Percentiles rank a stretch among this genome's conserved stretches.
phyloP scores from a whole-genome alignment of 306 rosid genomes.

The Clitoria ternatea region DNA sequence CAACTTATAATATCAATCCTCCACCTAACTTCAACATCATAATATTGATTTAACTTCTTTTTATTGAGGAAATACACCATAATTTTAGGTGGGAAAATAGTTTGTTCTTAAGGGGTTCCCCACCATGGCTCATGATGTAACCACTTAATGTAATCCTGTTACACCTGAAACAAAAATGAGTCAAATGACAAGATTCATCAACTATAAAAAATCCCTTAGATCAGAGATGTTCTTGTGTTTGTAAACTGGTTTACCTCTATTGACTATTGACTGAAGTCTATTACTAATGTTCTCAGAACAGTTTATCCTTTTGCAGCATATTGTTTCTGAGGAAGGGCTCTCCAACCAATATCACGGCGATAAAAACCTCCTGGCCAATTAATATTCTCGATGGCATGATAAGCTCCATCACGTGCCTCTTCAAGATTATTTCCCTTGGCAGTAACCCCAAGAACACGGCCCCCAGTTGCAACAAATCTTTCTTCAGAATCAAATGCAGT shows the following conservation, averaged over 20 bases:
- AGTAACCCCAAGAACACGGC: slow-evolving; percentile 94
- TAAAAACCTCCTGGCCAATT: slow-evolving; percentile 90
- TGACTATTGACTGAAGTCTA: no score
- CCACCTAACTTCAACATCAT: no score
- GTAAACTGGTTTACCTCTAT: no score
- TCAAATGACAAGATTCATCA: slow-evolving; percentile 9
- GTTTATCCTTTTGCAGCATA: slow-evolving; percentile 36
- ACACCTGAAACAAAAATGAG: background rate
- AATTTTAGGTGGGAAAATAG: background rate
- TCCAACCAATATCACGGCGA: slow-evolving; percentile 93
- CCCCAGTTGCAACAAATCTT: slow-evolving; percentile 70
- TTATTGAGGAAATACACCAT: background rate
- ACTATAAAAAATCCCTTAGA: background rate
- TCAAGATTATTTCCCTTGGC: slow-evolving; percentile 76
- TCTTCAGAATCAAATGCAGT: slow-evolving; percentile 72
- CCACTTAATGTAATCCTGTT: background rate
- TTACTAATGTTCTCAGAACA: background rate
- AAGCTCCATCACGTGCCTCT: slow-evolving; percentile 76
- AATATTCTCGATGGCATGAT: slow-evolving; percentile 63
- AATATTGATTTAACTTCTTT: background rate
- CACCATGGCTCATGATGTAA: slow-evolving; percentile 8
- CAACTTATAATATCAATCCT: no score
- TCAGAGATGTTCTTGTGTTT: background rate
- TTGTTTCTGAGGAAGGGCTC: slow-evolving; percentile 69
- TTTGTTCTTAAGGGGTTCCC: background rate